Conservation (phyloP, 202 grass and related monocot species). For the Cymbopogon flexuosus region DNA sequence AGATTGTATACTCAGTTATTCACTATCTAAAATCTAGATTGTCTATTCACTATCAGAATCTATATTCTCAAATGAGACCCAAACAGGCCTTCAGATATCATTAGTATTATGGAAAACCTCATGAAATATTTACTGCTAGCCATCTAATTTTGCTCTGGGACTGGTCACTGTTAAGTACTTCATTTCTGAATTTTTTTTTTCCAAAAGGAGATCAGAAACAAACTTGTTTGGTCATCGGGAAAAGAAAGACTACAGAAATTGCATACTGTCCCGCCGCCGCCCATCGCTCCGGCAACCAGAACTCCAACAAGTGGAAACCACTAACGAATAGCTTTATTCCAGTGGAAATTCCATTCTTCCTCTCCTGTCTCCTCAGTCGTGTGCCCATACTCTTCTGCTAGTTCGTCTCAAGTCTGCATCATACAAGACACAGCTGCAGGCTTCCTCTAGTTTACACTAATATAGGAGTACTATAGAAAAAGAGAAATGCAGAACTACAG, state of each 20-base stretch:
- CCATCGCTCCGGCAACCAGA: background rate
- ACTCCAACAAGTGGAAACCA: slow-evolving; percentile 33
- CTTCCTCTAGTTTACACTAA: background rate
- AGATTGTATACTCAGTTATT: background rate
- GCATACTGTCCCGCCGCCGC: background rate
- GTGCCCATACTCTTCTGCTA: slow-evolving; percentile 7
- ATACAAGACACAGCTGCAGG: background rate
- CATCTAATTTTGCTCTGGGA: background rate
- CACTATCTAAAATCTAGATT: too few species aligned
- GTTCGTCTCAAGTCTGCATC: background rate
- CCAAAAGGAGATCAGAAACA: background rate
- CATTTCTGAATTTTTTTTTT: background rate
- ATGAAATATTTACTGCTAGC: background rate
- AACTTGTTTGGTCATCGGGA: background rate
- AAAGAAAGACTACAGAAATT: background rate
- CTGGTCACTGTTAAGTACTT: background rate
- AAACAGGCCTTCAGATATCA: background rate
- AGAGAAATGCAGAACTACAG: background rate
- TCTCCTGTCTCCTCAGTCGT: background rate
- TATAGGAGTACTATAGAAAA: background rate
- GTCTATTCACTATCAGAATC: background rate
- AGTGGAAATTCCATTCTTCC: slow-evolving; percentile 18
- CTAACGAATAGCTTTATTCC: slow-evolving; percentile 29
- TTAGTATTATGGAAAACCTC: background rate
- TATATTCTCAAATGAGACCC: background rate